Evolutionary conservation across 169 alveolate species (phyloP).

Genomic region (Plasmodium knowlesi): DNA sequence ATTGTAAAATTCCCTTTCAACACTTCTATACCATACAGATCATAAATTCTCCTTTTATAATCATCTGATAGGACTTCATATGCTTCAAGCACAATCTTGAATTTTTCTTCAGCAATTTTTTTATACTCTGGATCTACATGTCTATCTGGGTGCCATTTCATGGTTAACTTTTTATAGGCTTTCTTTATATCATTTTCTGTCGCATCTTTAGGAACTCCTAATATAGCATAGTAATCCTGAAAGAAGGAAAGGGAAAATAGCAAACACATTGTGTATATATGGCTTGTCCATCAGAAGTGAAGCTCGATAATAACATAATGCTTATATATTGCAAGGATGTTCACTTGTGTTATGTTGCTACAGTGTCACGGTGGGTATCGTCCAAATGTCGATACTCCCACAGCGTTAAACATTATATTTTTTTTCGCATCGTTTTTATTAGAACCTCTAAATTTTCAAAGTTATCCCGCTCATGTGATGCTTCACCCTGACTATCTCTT

Average conservation of each 20-base stretch:
- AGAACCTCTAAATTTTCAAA: background rate
- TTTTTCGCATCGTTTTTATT: background rate
- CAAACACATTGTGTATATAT: background rate
- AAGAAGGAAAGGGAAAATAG: background rate
- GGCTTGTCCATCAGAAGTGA: background rate
- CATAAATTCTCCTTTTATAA: constrained; percentile 93
- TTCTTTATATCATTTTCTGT: constrained; percentile 90
- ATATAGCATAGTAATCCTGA: constrained; percentile 83
- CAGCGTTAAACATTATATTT: background rate
- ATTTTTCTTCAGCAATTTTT: constrained; percentile 87
- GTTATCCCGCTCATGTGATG: background rate
- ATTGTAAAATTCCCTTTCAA: constrained; percentile 87
- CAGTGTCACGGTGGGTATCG: background rate
- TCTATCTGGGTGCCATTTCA: constrained; percentile 92
- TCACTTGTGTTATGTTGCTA: background rate
- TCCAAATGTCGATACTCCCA: background rate
- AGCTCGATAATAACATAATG: background rate
- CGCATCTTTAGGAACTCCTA: constrained; percentile 81
- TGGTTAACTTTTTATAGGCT: constrained; percentile 91
- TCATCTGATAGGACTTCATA: constrained; percentile 95
- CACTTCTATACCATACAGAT: constrained; percentile 95
- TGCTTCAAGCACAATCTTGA: constrained; percentile 93
- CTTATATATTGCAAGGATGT: background rate
- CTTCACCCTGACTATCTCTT: background rate
- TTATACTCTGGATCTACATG: constrained; percentile 22